Conservation (phyloP, 2,329 filamentous ascomycete genomes). For the Xylariaceae sp. region DNA sequence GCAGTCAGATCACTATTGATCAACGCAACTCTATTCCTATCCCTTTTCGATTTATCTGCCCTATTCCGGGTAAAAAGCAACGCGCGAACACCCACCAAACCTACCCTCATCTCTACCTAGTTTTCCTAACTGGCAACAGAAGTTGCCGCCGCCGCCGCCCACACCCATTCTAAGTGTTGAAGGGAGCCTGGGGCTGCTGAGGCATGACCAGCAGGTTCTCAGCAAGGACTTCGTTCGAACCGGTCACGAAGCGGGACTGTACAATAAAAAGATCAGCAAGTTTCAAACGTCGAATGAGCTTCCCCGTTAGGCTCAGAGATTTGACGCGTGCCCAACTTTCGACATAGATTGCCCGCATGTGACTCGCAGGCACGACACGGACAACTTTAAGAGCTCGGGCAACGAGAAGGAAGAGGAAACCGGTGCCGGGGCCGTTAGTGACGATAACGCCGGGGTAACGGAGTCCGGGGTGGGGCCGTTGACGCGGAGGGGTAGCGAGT, state of each 20-base stretch:
- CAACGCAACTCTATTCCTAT: neutral
- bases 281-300: slow-evolving; percentile 59
- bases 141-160: too few species aligned
- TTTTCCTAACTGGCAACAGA: too few species aligned
- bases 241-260: slow-evolving; percentile 18
- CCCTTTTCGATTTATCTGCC: neutral
- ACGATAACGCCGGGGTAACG: slow-evolving; percentile 76
- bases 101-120: neutral
- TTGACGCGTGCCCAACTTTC: slow-evolving; percentile 92
- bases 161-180: slow-evolving; percentile 3
- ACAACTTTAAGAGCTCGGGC: slow-evolving; percentile 57
- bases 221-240: slow-evolving; percentile 1
- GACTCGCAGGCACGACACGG: slow-evolving; percentile 53
- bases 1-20: slow-evolving; percentile 1
- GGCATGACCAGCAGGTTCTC: slow-evolving; percentile 31
- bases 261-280: slow-evolving; percentile 32
- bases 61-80: neutral
- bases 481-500: slow-evolving; percentile 48
- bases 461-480: slow-evolving; percentile 42
- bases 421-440: slow-evolving; percentile 89
- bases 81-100: neutral
- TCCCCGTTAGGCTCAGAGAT: slow-evolving; percentile 83
- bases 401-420: slow-evolving; percentile 72
- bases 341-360: slow-evolving; percentile 80
- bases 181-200: slow-evolving; percentile 2